Percentiles rank a stretch among this genome's conserved stretches.
Conservation (phyloP, 352 stramenopile genomes). For the Halophytophthora polymorphica region DNA sequence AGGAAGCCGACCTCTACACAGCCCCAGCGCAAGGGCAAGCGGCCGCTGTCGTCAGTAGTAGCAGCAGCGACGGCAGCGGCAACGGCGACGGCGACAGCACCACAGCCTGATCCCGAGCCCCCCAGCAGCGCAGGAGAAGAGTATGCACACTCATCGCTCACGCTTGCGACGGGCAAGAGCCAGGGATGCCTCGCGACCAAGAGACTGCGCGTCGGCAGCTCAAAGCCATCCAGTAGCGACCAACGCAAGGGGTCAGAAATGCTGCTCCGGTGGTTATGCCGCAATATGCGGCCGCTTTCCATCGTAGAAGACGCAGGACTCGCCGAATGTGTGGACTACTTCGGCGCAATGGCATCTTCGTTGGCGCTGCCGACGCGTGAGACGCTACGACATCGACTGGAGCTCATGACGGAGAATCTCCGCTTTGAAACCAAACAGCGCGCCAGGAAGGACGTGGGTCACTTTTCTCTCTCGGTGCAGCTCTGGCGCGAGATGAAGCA, state of each 20-base stretch:
- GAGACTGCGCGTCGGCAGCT: neutral
- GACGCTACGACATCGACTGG: constrained; percentile 26
- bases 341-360: constrained; percentile 4
- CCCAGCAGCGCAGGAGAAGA: too few relatives aligned
- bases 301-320: constrained; percentile 34
- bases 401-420: constrained; percentile 32
- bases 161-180: neutral
- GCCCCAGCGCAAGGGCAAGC: neutral
- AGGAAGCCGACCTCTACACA: neutral
- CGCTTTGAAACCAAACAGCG: constrained; percentile 36
- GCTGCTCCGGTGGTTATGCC: constrained; percentile 38
- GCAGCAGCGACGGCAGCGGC: too few relatives aligned
- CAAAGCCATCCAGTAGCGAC: constrained; percentile 4
- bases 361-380: constrained; percentile 27
- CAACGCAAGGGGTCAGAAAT: constrained; percentile 30
- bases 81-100: too few relatives aligned
- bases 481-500: constrained; percentile 14
- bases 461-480: constrained; percentile 26
- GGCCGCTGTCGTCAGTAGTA: neutral
- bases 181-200: neutral
- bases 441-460: constrained; percentile 26
- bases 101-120: too few relatives aligned
- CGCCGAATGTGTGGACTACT: constrained; percentile 22
- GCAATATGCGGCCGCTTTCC: constrained; percentile 29
- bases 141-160: neutral